Percentiles rank a stretch among this genome's conserved stretches.
These are phyloP conservation scores for Debaryomyces prosopidis DNA, from an alignment of 805 yeast species.

Conservation along the genomic window DNA sequence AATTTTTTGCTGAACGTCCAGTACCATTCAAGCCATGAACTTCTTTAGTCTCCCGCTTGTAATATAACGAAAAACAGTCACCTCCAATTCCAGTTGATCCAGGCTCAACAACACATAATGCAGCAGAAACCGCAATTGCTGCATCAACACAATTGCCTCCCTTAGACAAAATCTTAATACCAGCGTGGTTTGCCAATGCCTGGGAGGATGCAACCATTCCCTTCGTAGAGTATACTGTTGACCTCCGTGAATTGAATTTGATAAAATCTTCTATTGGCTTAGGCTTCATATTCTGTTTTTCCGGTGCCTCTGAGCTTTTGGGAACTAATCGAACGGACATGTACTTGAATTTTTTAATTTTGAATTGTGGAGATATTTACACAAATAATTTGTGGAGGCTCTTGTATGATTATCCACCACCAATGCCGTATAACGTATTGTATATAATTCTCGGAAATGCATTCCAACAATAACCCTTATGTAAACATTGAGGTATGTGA, in stretches of 20 bases:
- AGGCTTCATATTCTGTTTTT: no score
- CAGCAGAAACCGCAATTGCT: conserved; percentile 59
- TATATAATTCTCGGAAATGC: no score
- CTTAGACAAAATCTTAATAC: conserved; percentile 57
- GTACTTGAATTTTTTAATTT: no score
- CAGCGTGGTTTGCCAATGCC: conserved; percentile 76
- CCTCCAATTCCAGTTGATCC: conserved; percentile 67
- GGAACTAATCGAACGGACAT: no score
- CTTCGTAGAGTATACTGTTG: conserved; percentile 69
- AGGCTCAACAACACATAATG: conserved; percentile 56
- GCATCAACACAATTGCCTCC: conserved; percentile 80
- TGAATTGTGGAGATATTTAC: no score
- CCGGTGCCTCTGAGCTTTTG: no score
- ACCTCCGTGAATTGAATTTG: conserved; percentile 58
- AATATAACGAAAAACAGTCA: conserved; percentile 65
- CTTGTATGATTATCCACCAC: no score
- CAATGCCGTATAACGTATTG: no score
- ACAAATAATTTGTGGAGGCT: no score
- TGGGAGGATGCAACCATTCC: conserved; percentile 78
- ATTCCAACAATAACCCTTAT: no score
- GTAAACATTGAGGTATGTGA: no score
- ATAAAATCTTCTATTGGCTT: conserved; percentile 10
- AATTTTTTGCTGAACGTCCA: conserved; percentile 61
- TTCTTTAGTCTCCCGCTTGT: conserved; percentile 46
- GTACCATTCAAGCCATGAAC: conserved; percentile 75